Evolutionary conservation across 225 moss, liverwort and hornwort species (phyloP), one percentile per base, ranked within the genome.

Genomic region (Lunularia cruciata): DNA sequence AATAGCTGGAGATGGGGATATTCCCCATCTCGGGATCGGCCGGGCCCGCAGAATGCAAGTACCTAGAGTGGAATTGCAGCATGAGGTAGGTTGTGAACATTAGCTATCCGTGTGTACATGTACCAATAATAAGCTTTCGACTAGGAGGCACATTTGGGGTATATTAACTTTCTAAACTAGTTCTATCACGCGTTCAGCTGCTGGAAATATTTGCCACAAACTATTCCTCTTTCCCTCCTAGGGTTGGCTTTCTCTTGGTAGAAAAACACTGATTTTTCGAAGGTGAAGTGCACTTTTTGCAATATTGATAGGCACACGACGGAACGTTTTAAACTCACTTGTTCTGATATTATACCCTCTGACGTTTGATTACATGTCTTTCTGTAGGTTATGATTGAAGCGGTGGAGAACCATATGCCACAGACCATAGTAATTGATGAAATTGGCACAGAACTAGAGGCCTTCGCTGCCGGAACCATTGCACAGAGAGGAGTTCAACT

Each of bases 341-440:
- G 3, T 3, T 27, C 55, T 27, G 6, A 30, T 7, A 9, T 28
- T 31, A 56, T 27, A 28, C 0, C 23, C 8, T 56, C 30, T 13
- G 14, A 56, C 27, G 13, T 57, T 7, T 16, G 12, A 11, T 28
- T 30, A 19, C 22, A 36, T 16, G 23, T 39, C 22, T 11, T 52
- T 32, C 48, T 40, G 35, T 76, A 94, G 94, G 82, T 96, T 14
- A 96, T 96, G 95, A 92, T 96, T 63, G 95, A 96, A 78, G 95
- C 95, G 14, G 95, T 96, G 69, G 95, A 96, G 77, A 96, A 96
- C 75, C 95, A 96, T 42, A 96, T 96, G 95, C 95, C 95, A 42
- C 88, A 96, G 83, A 88, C 90, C 3, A 86, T 96, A 70, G 89
- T 96, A 27, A 92, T 96, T 47, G 95, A 96, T 73, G 95, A 96